phyloP scores from a whole-genome alignment of 1,139 yeast genomes.

The Geotrichum restrictum region DNA sequence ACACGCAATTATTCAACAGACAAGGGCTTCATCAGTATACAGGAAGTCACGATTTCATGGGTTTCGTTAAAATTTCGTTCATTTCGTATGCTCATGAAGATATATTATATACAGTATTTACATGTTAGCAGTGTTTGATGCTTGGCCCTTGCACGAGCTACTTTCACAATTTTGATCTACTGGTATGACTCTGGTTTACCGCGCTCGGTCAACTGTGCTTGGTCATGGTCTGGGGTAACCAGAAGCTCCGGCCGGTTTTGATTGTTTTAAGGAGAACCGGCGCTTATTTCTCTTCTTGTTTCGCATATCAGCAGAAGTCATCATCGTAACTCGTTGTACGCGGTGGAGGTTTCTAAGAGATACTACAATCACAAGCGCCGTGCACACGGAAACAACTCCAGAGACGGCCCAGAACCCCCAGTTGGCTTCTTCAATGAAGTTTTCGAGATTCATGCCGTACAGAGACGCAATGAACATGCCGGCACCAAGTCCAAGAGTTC shows the following conservation, averaged over 20 bases:
- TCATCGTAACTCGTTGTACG: slow-evolving; percentile 64
- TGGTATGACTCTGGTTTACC: no score
- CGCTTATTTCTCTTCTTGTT: neutral
- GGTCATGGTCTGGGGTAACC: no score
- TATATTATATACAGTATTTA: no score
- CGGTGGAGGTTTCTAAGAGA: slow-evolving; percentile 48
- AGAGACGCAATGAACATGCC: slow-evolving; percentile 78
- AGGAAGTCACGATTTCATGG: no score
- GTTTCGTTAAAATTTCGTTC: no score
- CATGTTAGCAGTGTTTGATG: slow-evolving; percentile 12
- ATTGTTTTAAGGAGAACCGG: neutral
- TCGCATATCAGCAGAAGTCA: slow-evolving; percentile 36
- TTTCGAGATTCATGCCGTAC: slow-evolving; percentile 93
- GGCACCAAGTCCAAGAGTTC: slow-evolving; percentile 81
- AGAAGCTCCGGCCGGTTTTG: no score
- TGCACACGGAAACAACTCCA: slow-evolving; percentile 42
- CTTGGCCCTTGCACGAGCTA: slow-evolving; percentile 17
- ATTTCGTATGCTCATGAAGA: no score
- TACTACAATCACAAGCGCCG: slow-evolving; percentile 39
- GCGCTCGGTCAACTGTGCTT: no score
- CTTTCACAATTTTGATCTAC: slow-evolving; percentile 13
- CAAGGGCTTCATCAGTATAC: no score
- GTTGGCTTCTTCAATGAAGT: slow-evolving; percentile 77
- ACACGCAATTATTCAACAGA: no score
- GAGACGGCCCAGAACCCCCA: slow-evolving; percentile 67